Base-by-base conservation (phyloP, 1,284 basidiomycete genomes). In the Malassezia restricta region DNA sequence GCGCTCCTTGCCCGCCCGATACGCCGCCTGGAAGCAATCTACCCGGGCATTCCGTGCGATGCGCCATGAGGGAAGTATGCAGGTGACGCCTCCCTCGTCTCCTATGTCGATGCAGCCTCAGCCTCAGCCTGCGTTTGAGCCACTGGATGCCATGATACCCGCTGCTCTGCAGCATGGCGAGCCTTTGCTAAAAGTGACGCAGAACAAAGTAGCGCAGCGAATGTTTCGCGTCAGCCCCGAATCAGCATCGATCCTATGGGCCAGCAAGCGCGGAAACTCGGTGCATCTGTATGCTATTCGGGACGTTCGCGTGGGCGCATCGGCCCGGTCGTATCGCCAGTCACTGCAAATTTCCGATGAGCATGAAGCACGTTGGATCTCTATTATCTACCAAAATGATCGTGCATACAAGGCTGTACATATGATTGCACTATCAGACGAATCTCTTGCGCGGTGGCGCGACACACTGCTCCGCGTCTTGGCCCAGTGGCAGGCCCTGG, bases 261-360 rank as follows among this genome's bases (percentile, higher is more conserved):
- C 87, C 58, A 87, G 86, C 41, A 84, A 83, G 72, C 84, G 83
- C 71, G 63, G 67, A 42, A 72, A 71, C 44, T 44, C 37, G 87
- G 89, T 94, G 50, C 84, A 86, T 3, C 84, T 95, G 62, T 87
- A 88, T 72, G 82, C 82, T 61, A 89, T 98, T 72, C 85, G 89
- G 58, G 91, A 96, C 68, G 81, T 98, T 8, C 84, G 92, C 11
- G 81, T 84, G 6, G 86, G 83, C 41, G 67, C 81, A 8, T 80
- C 86, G 57, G 82, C 87, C 28, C 77, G 84, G 32, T 84, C 85
- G 63, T 86, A 87, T 66, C 82, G 86, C 56, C 79, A 83, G 43
- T 83, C 85, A 58, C 83, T 86, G 66, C 82, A 83, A 32, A 67
- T 76, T 29, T 64, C 69, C 20, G 65, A 73, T 3, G 71, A 74